Evolutionary conservation across 345 rosid genomes (phyloP).

Genomic region (Boechera retrofracta): DNA sequence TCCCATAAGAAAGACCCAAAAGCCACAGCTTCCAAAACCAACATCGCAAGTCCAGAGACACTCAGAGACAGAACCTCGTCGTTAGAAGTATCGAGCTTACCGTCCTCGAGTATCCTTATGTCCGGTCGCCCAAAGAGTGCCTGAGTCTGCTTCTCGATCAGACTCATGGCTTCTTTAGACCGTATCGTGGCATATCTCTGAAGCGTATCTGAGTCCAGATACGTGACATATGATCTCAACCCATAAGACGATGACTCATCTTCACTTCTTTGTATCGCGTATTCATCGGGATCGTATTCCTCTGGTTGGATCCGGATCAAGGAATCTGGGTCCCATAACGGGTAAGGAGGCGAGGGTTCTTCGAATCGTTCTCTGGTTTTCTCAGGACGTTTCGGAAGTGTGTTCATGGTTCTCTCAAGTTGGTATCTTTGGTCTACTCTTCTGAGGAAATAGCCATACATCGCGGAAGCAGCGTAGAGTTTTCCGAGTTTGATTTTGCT

Average conservation of each 20-base stretch:
- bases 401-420: slow-evolving; percentile 85
- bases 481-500: slow-evolving; percentile 92
- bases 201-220: slow-evolving; percentile 86
- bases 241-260: slow-evolving; percentile 54
- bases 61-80: slow-evolving; percentile 65
- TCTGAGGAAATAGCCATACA: slow-evolving; percentile 91
- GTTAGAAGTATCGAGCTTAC: slow-evolving; percentile 64
- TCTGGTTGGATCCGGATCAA: slow-evolving; percentile 62
- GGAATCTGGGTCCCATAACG: slow-evolving; percentile 79
- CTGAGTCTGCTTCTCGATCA: slow-evolving; percentile 90
- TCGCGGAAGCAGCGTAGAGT: slow-evolving; percentile 86
- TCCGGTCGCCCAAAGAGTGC: slow-evolving; percentile 93
- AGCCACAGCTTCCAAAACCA: slow-evolving; percentile 85
- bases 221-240: slow-evolving; percentile 78
- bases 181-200: slow-evolving; percentile 91
- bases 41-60: slow-evolving; percentile 82
- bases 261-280: slow-evolving; percentile 42
- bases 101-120: slow-evolving; percentile 70
- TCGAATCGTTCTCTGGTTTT: slow-evolving; percentile 50
- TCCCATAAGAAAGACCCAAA: slow-evolving; percentile 96
- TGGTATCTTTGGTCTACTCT: slow-evolving; percentile 91
- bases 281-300: slow-evolving; percentile 41
- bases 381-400: slow-evolving; percentile 65
- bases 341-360: slow-evolving; percentile 55
- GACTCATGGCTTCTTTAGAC: slow-evolving; percentile 83